Conservation (phyloP, 192 early-diverging fungal genomes). For the Lobosporangium transversale region DNA sequence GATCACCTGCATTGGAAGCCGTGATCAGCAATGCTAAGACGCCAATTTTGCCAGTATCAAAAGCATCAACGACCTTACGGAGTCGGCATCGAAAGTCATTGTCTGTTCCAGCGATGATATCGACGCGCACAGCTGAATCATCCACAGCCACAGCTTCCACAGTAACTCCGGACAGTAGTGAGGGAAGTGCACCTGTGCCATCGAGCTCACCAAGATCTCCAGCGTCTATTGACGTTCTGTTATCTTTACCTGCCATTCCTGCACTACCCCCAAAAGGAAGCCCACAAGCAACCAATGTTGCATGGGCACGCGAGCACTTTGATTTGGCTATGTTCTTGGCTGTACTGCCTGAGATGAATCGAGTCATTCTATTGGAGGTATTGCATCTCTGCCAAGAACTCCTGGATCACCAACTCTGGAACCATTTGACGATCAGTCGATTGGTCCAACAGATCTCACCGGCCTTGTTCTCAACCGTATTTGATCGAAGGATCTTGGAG, state of each 20-base stretch:
- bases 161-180: background rate
- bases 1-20: background rate
- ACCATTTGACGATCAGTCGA: conserved; percentile 17
- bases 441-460: conserved; percentile 38
- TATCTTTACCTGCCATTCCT: conserved; percentile 21
- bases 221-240: background rate
- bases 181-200: background rate
- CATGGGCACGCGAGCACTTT: conserved; percentile 41
- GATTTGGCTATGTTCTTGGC: conserved; percentile 30
- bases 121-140: background rate
- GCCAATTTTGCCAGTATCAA: background rate
- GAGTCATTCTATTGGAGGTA: conserved; percentile 40
- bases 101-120: background rate
- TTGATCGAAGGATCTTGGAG: conserved; percentile 33
- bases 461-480: conserved; percentile 42
- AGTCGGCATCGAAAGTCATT: background rate
- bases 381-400: conserved; percentile 42
- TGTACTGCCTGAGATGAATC: conserved; percentile 25
- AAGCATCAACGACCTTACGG: background rate
- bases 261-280: background rate
- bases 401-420: conserved; percentile 22
- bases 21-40: too few species aligned
- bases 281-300: background rate
- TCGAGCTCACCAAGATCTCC: background rate
- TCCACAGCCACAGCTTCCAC: background rate